Percentiles rank a stretch among this genome's conserved stretches.
Conservation (phyloP, 305 asterid species). For the Coffea humblotiana region DNA sequence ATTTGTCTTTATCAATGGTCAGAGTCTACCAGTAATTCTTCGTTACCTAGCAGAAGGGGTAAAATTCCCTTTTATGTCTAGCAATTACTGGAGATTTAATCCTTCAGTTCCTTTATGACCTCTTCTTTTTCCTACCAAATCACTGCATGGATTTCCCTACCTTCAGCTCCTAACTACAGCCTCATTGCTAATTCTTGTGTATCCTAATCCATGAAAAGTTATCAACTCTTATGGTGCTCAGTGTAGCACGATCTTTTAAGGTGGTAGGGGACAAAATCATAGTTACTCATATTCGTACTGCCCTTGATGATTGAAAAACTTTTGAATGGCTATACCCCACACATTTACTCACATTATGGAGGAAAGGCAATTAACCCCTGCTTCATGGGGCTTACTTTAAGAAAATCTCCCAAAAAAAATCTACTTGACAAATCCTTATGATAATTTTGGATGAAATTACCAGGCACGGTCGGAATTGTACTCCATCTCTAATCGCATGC, state of each 20-base stretch:
- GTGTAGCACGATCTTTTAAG: neutral
- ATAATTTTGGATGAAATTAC: conserved; percentile 39
- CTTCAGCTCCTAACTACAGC: neutral
- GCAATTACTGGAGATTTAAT: too few relatives aligned
- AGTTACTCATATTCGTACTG: neutral
- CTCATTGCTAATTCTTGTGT: neutral
- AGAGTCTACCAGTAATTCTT: too few relatives aligned
- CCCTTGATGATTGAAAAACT: neutral
- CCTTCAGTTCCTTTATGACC: too few relatives aligned
- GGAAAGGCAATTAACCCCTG: neutral
- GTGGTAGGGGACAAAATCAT: neutral
- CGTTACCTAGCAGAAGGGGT: too few relatives aligned
- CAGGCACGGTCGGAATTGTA: conserved; percentile 91
- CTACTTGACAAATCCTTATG: neutral
- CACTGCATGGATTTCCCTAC: neutral
- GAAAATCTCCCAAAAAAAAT: too few relatives aligned
- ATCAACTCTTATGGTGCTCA: neutral
- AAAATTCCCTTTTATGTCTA: too few relatives aligned
- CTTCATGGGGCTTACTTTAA: neutral
- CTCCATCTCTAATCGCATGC: conserved; percentile 88
- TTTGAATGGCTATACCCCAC: neutral
- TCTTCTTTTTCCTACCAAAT: neutral
- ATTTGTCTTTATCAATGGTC: too few relatives aligned
- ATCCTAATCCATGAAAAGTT: neutral
- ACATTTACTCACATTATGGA: neutral